Evolutionary conservation across 768 basidiomycete species (phyloP), one percentile per base, ranked within the genome.

Genomic region (Mycena rebaudengoi): DNA sequence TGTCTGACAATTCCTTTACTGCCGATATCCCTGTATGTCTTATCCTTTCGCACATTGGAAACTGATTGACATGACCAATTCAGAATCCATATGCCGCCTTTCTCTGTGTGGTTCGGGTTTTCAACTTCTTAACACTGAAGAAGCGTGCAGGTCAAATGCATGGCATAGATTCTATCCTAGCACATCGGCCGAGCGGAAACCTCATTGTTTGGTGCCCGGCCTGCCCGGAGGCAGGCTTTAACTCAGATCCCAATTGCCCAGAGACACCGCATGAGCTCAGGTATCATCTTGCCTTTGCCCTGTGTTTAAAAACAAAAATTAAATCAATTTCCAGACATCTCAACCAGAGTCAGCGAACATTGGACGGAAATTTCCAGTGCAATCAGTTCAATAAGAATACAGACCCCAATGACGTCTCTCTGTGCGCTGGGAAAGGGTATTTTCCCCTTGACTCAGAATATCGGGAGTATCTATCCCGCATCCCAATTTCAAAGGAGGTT

Each of bases 1-100:
- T 72, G 1, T 71, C 71, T 1, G 69, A 74, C 40, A 71, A 70
- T 30, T 39, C 58, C 0, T 73, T 73, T 48, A 28, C 67, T 2
- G 37, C 43, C 2, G 55, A 63, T 43, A 35, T 65, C 32, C 59
- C 67, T 3, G 74, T 75, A 56, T 8, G 64, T 40, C 7, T 29
- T 39, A 25, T 12, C 23, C 7, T 40, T 7, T 11, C 5, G 32
- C 21, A 29, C 51, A 26, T 44, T 18, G 40, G 21, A 41, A 41
- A 41, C 10, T 18, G 51, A 45, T 18, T 71, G 69, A 52, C 59
- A 65, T 29, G 53, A 50, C 43, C n/a, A n/a, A n/a, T n/a, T n/a
- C n/a, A n/a, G 67, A 70, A 72, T 18, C 40, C 40, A 18, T 26
- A 18, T 16, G 45, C 25, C 25, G 29, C 23, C 23, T 57, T 45